Conservation (phyloP, 441 rosid genomes). For the Erodium moschatum region DNA sequence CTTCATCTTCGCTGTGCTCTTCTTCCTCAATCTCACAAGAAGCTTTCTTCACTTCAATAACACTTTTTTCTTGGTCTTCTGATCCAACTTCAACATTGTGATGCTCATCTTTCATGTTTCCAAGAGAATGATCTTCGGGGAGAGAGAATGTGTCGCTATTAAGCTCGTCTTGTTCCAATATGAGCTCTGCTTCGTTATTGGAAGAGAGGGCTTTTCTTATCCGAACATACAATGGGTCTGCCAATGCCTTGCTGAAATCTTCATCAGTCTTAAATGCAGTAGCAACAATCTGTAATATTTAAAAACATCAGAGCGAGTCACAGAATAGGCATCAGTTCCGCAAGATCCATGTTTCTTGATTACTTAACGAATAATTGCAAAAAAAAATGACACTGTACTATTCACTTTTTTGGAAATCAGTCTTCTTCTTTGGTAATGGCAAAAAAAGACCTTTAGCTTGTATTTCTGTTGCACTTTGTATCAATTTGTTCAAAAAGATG, state of each 20-base stretch:
- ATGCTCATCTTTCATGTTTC: constrained; percentile 22
- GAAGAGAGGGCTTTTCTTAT: constrained; percentile 49
- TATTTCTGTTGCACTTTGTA: too few species aligned
- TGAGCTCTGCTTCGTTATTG: constrained; percentile 23
- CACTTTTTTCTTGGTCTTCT: constrained; percentile 12
- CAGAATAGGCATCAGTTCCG: too few species aligned
- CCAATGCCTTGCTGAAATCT: constrained; percentile 55
- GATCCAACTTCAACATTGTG: background rate
- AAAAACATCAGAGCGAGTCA: too few species aligned
- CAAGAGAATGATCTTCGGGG: constrained; percentile 21
- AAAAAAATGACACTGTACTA: too few species aligned
- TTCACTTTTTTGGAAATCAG: too few species aligned
- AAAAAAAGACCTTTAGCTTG: too few species aligned
- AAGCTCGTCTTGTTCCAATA: constrained; percentile 19
- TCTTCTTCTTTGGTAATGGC: too few species aligned
- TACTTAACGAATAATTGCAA: too few species aligned
- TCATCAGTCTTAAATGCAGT: constrained; percentile 41
- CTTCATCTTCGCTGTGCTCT: constrained; percentile 24
- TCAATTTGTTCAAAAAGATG: too few species aligned
- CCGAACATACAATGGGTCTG: constrained; percentile 48
- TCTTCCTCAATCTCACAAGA: constrained; percentile 59
- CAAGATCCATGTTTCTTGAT: too few species aligned
- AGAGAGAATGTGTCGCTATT: constrained; percentile 16
- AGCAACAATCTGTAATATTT: constrained; percentile 48
- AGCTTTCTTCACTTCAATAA: constrained; percentile 22